Base-by-base conservation (phyloP, 371 early-diverging fungal species). In the Blakeslea trispora region DNA sequence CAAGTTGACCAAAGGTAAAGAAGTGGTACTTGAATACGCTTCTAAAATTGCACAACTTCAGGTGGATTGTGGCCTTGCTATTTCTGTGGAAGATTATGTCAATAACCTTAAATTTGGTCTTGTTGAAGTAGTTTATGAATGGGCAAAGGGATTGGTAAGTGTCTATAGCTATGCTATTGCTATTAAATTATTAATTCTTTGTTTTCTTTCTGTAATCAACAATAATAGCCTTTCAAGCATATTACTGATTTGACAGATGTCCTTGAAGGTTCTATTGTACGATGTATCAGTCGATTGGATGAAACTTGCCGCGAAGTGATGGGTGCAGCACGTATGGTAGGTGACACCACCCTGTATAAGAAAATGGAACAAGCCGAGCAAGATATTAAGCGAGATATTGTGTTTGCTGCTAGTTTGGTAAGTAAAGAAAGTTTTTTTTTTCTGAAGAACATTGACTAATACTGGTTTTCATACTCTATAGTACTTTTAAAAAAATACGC, bases 111-210 rank as follows among this genome's bases (percentile, higher is more conserved):
- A 87, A 48, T 93, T 93, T 75, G 94, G 92, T 4, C 70, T 99
- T 53, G 94, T 97, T 37, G 98, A 99, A 73, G 96, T 95, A 10
- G 98, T 98, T 0, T 96, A 96, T 71, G 94, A 96, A 77, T 99
- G 99, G 99, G 99, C 99, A 1, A 76, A 87, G 23, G 99, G 98
- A 21, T 75, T 91, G 81, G 81, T 79, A 76, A 61, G 59, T 15
- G n/a, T 35, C n/a, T n/a, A n/a, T n/a, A n/a, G n/a, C n/a, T n/a
- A n/a, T n/a, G n/a, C n/a, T n/a, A n/a, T n/a, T n/a, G n/a, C n/a
- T n/a, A n/a, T n/a, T n/a, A n/a, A n/a, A n/a, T n/a, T n/a, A n/a
- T n/a, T n/a, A n/a, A n/a, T n/a, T n/a, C n/a, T n/a, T 28, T 22
- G 37, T 9, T 53, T 4, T 39, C 28, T 61, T 48, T 59, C 32